Base-by-base conservation (phyloP, 169 alveolate species). In the Eimeria acervulina region DNA sequence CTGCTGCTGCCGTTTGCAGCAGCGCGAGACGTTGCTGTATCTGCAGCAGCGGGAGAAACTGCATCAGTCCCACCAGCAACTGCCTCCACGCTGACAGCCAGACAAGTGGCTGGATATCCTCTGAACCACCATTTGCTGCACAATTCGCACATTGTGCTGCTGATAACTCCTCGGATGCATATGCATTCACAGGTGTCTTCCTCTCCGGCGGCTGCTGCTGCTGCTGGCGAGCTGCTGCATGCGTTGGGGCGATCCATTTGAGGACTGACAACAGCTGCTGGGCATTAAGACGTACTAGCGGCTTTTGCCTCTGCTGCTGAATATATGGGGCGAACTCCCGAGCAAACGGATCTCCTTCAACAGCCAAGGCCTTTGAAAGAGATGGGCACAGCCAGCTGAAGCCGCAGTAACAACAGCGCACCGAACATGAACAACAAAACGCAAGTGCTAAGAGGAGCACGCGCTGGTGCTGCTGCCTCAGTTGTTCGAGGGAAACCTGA, bases 81-180 rank as follows among this genome's bases (percentile, higher is more conserved):
- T 42, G 51, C 87, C 87, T 31, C 87, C 87, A 76, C 87, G 87
- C 87, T 36, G 87, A 36, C 28, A 76, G 61, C 87, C 87, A 76
- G 31, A 76, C 87, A 38, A 42, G 31, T 42, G 59, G 87, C 59
- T 76, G 87, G 28, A 76, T 15, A 76, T 36, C 87, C 3, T 21
- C 52, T 76, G 61, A 2, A 42, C 38, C 59, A 28, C 36, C 19
- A 38, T 33, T 76, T 42, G 51, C 0, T 26, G 59, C 23, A 12
- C 80, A 2, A 12, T 28, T 21, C 15, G 80, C 80, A 31, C 44
- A 15, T 68, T 0, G 21, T 68, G 42, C 80, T 17, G 42, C 80
- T 68, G 80, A 12, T n/a, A 42, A 17, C 59, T 68, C 80, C 59
- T 68, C 80, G 42, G 80, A 7, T 10, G 42, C 40, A 68, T 21